These are phyloP conservation scores for Danielia oregonensis DNA, from an alignment of 805 yeast genomes.

Conservation along the genomic window DNA sequence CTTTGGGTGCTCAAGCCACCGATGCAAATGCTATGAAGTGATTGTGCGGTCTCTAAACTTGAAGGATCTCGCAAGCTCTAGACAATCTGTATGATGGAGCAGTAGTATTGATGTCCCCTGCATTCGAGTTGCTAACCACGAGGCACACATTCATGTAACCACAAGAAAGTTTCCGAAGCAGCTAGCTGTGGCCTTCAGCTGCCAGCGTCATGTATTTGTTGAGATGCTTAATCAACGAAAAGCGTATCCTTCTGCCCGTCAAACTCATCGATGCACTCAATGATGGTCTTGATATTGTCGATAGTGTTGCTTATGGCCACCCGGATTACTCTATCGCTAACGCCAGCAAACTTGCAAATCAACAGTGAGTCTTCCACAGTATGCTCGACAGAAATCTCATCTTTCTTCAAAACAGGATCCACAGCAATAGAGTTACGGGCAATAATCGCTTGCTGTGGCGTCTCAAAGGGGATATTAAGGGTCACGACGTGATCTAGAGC, in stretches of 20 bases:
- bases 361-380: constrained; percentile 33
- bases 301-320: constrained; percentile 81
- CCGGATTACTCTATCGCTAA: constrained; percentile 70
- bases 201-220: too few relatives aligned
- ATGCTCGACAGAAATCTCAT: constrained; percentile 55
- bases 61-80: too few relatives aligned
- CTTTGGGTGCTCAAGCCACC: too few relatives aligned
- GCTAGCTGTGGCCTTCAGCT: too few relatives aligned
- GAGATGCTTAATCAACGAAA: too few relatives aligned
- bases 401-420: constrained; percentile 76
- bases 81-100: too few relatives aligned
- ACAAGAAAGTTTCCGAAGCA: too few relatives aligned
- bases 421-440: constrained; percentile 63
- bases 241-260: constrained; percentile 34
- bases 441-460: constrained; percentile 54
- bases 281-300: constrained; percentile 69
- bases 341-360: constrained; percentile 50
- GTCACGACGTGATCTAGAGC: constrained; percentile 18
- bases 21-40: too few relatives aligned
- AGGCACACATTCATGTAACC: too few relatives aligned
- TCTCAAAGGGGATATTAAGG: constrained; percentile 62
- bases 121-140: too few relatives aligned
- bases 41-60: too few relatives aligned
- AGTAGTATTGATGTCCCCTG: too few relatives aligned
- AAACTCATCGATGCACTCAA: constrained; percentile 78